Percentiles rank a stretch among this genome's conserved stretches.
These are phyloP conservation scores for Plantago major DNA, from an alignment of 257 asterid species.

Conservation along the genomic window DNA sequence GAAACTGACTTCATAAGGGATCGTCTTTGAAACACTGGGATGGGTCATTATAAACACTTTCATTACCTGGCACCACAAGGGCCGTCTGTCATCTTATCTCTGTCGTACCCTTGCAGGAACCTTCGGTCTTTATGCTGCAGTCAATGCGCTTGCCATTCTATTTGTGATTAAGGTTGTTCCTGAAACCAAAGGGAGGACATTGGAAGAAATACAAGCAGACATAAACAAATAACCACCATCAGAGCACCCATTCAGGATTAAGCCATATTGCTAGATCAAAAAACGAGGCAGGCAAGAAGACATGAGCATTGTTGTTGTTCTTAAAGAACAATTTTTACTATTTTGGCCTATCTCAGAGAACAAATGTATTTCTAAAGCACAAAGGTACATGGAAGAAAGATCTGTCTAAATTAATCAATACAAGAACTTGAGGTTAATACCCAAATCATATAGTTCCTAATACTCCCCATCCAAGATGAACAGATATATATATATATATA, in stretches of 20 bases:
- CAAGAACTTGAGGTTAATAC: no score
- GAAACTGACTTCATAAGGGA: background rate
- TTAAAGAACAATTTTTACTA: no score
- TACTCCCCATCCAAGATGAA: no score
- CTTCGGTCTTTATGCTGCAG: slow-evolving; percentile 64
- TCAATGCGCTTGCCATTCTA: slow-evolving; percentile 58
- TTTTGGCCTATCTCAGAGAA: no score
- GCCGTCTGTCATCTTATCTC: background rate
- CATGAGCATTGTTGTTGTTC: no score
- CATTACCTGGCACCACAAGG: background rate
- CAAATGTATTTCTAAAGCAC: no score
- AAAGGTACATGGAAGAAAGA: no score
- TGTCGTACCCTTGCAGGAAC: slow-evolving; percentile 54
- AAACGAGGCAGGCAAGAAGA: background rate
- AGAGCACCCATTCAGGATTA: background rate
- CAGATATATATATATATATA: no score
- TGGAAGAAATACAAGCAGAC: slow-evolving; percentile 82
- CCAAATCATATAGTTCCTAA: no score
- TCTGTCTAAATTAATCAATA: no score
- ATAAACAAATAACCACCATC: slow-evolving; percentile 29
- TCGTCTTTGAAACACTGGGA: background rate
- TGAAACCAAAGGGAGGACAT: slow-evolving; percentile 85
- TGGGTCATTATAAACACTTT: no score
- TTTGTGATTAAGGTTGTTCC: slow-evolving; percentile 79
- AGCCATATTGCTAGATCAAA: background rate